Conservation (phyloP, 2,329 filamentous ascomycete species). For the Trichoderma polysporum region DNA sequence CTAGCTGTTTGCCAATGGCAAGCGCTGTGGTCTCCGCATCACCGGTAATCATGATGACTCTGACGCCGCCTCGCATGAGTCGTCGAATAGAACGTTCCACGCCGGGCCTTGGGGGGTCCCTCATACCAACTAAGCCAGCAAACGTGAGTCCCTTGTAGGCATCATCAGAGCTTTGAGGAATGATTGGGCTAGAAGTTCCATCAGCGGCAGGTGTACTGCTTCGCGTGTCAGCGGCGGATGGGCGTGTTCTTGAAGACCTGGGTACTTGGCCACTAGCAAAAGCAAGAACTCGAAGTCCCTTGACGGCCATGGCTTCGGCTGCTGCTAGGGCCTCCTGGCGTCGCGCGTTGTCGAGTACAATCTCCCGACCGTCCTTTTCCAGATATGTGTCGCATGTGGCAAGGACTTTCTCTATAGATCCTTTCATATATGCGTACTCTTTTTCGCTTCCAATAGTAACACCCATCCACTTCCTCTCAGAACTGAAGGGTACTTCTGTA, state of each 20-base stretch:
- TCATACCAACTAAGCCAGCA: conserved; percentile 94
- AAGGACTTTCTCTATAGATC: conserved; percentile 83
- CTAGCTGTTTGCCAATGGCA: conserved; percentile 91
- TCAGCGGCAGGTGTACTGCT: conserved; percentile 53
- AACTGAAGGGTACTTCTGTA: conserved; percentile 91
- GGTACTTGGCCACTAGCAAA: conserved; percentile 81
- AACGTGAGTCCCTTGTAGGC: conserved; percentile 82
- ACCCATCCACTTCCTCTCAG: conserved; percentile 98
- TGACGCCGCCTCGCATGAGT: conserved; percentile 90
- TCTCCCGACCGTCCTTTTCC: conserved; percentile 79
- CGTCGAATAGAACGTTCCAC: conserved; percentile 86
- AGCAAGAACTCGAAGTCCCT: conserved; percentile 85
- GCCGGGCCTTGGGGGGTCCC: conserved; percentile 86
- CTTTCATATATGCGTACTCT: conserved; percentile 93
- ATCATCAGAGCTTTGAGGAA: conserved; percentile 58
- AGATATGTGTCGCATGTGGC: conserved; percentile 88
- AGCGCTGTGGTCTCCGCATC: conserved; percentile 93
- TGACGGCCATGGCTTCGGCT: conserved; percentile 81
- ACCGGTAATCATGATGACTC: conserved; percentile 98
- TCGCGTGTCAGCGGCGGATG: conserved; percentile 40
- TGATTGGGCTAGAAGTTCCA: conserved; percentile 38
- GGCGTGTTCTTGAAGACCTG: conserved; percentile 43
- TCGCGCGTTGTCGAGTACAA: conserved; percentile 75
- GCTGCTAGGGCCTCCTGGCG: conserved; percentile 74
- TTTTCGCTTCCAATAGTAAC: conserved; percentile 75